These are phyloP conservation scores for Leucocoprinus birnbaumii DNA, from an alignment of 768 basidiomycete species.

Conservation along the genomic window DNA sequence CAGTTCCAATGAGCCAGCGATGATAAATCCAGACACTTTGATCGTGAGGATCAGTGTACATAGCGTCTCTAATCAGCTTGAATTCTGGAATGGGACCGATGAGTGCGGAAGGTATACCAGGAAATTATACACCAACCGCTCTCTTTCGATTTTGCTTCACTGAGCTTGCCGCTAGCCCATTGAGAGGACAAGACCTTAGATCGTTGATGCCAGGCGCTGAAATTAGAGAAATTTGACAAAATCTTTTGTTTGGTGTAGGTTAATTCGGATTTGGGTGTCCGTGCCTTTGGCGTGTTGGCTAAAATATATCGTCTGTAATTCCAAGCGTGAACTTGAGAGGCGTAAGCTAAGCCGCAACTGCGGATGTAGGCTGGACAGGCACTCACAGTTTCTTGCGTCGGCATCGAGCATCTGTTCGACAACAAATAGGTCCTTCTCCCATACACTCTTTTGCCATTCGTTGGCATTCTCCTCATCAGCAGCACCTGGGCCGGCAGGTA, in stretches of 20 bases:
- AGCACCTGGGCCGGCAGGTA: conserved; percentile 68
- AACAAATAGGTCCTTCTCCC: conserved; percentile 83
- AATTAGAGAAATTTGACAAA: conserved; percentile 92
- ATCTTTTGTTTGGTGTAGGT: conserved; percentile 89
- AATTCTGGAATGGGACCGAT: conserved; percentile 60
- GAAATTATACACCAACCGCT: conserved; percentile 50
- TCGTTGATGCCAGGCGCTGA: conserved; percentile 98
- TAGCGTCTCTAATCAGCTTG: conserved; percentile 86
- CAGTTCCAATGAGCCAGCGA: conserved; percentile 88
- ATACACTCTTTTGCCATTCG: conserved; percentile 77
- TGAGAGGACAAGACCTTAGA: conserved; percentile 72
- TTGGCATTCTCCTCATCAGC: conserved; percentile 40
- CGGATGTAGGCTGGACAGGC: background rate
- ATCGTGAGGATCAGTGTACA: conserved; percentile 95
- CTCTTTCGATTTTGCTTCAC: conserved; percentile 56
- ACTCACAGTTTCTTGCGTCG: conserved; percentile 91
- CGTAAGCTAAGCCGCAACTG: conserved; percentile 1
- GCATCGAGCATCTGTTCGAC: conserved; percentile 91
- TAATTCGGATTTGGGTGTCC: conserved; percentile 65
- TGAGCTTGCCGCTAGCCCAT: conserved; percentile 57
- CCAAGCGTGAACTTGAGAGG: conserved; percentile 83
- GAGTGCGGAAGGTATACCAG: too few species aligned
- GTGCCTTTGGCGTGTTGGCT: conserved; percentile 57
- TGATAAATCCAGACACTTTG: conserved; percentile 99
- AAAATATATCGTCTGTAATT: conserved; percentile 88